Conservation (phyloP, 169 alveolate species). For the Cryptosporidium xiaoi region DNA sequence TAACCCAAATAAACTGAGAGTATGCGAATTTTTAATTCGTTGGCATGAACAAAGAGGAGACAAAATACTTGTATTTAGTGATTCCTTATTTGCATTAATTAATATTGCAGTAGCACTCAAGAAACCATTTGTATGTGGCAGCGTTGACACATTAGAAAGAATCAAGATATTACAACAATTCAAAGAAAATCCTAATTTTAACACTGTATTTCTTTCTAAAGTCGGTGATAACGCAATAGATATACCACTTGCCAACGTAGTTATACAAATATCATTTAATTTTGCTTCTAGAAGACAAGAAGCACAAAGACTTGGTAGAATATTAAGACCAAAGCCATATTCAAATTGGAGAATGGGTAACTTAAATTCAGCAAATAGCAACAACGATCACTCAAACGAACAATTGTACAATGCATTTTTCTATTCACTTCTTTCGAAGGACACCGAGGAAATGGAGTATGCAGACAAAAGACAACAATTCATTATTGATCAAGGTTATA, state of each 20-base stretch:
- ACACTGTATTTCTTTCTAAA: conserved; percentile 94
- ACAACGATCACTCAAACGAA: neutral
- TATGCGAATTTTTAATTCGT: conserved; percentile 94
- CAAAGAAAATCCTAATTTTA: conserved; percentile 85
- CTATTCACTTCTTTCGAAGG: conserved; percentile 96
- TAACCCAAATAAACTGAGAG: conserved; percentile 96
- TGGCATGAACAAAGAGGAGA: conserved; percentile 97
- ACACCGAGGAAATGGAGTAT: conserved; percentile 96
- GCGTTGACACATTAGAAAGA: conserved; percentile 90
- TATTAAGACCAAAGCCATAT: conserved; percentile 95
- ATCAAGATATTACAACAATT: conserved; percentile 91
- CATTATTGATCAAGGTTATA: conserved; percentile 94
- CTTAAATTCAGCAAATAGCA: neutral
- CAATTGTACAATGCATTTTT: conserved; percentile 91
- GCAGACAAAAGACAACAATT: conserved; percentile 97
- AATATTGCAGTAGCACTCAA: conserved; percentile 89
- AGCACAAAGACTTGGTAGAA: conserved; percentile 99
- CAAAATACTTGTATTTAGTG: conserved; percentile 97
- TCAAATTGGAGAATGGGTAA: conserved; percentile 26
- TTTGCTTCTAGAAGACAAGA: conserved; percentile 98
- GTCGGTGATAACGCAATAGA: conserved; percentile 99
- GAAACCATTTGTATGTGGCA: conserved; percentile 93
- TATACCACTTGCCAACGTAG: conserved; percentile 98
- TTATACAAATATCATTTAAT: conserved; percentile 97
- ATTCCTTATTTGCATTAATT: conserved; percentile 94